Percentiles rank a stretch among this genome's conserved stretches.
phyloP scores from a whole-genome alignment of 2,329 filamentous ascomycete genomes.

The Pseudonectria foliicola region DNA sequence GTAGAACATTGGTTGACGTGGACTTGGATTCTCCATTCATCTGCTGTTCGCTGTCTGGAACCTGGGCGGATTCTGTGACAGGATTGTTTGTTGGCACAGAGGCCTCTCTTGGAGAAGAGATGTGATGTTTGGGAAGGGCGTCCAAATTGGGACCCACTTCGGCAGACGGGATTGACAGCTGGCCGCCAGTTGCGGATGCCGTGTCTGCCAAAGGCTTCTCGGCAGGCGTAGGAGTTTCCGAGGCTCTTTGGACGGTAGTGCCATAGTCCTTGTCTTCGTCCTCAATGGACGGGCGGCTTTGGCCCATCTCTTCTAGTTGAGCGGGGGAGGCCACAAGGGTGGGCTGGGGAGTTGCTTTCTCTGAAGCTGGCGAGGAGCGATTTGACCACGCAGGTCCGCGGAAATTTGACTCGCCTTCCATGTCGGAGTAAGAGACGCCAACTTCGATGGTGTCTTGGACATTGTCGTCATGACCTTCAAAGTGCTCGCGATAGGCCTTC shows the following conservation, averaged over 20 bases:
- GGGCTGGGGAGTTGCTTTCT: constrained; percentile 11
- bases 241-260: constrained; percentile 3
- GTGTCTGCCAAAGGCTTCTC: constrained; percentile 6
- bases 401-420: constrained; percentile 23
- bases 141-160: no score
- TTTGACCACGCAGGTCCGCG: constrained; percentile 19
- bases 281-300: constrained; percentile 5
- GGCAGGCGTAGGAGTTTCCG: constrained; percentile 7
- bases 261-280: constrained; percentile 5
- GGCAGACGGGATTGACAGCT: no score
- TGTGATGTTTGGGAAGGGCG: no score
- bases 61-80: no score
- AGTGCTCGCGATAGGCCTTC: constrained; percentile 23
- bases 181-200: no score
- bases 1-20: constrained; percentile 3
- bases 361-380: constrained; percentile 22
- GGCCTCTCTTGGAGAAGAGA: no score
- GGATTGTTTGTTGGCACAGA: no score
- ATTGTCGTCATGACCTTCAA: constrained; percentile 37
- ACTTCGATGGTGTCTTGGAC: constrained; percentile 54
- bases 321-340: constrained; percentile 7
- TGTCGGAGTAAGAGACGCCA: constrained; percentile 33
- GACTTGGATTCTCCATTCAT: constrained; percentile 6
- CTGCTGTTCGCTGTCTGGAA: background rate
- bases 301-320: constrained; percentile 2